Evolutionary conservation across 2,329 filamentous ascomycete species (phyloP), one percentile per base, ranked within the genome.

Genomic region (Ophiocordyceps camponoti-leonardi): DNA sequence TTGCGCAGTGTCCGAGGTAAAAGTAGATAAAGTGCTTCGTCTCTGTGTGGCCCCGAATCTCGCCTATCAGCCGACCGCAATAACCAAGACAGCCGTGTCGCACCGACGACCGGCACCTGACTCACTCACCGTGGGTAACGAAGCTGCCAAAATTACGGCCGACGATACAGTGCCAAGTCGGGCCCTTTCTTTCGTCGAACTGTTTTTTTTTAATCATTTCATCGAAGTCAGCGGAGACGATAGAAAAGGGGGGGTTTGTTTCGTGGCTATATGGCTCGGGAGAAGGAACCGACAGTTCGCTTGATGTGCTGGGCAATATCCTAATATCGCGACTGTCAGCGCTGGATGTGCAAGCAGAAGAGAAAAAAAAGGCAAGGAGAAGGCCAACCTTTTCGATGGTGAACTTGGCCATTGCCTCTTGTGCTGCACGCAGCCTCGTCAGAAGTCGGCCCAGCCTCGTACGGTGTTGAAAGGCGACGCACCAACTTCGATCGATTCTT

Each of bases 11-110:
- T 46, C 92, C 92, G 49, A 98, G 83, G 71, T 98, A 98, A 72
- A 98, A 98, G 72, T 98, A 98, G 64, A 98, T 95, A 72, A 98
- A 98, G 67, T 98, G 92, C 71, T 96, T 96, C 26, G 92, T 96
- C 67, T 96, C 92, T 95, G 68, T 95, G 68, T 35, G 43, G 11
- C 33, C 16, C 22, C 22, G 6, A 23, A 23, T 19, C 35, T 14
- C n/a, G 10, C 37, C 14, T 18, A 44, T 46, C 7, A 47, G 47
- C 33, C 30, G 22, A 23, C 4, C n/a, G 22, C 30, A 11, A 31
- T 6, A 31, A 31, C 13, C 30, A 31, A 31, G 30, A 31, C 30
- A 23, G 22, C 22, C 16, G n/a, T 30, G 19, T 31, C 20, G 39
- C 10, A 41, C 39, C 18, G 8, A 11, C 6, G 16, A 10, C 41